Percentiles rank a stretch among this genome's conserved stretches.
phyloP scores from a whole-genome alignment of 331 rosid genomes.

The Telfairia occidentalis region DNA sequence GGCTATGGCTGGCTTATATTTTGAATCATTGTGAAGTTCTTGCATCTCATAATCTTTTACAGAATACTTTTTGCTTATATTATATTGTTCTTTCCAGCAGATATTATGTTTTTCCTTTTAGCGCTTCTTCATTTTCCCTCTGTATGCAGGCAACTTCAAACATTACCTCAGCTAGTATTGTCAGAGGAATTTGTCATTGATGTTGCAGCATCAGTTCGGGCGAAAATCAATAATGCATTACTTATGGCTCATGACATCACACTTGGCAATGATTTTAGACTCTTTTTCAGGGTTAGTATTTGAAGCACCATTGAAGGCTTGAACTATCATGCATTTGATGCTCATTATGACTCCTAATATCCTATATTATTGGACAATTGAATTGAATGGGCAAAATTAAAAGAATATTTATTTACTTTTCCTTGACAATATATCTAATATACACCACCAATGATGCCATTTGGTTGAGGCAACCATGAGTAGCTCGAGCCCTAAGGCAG shows the following conservation, averaged over 20 bases:
- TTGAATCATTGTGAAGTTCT: background rate
- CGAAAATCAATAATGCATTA: conserved; percentile 61
- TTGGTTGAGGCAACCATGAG: background rate
- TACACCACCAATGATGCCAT: background rate
- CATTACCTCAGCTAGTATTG: conserved; percentile 66
- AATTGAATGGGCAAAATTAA: background rate
- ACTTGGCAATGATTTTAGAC: conserved; percentile 78
- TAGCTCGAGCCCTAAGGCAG: background rate
- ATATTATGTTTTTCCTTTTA: conserved; percentile 11
- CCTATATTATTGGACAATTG: background rate
- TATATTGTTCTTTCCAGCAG: conserved; percentile 1
- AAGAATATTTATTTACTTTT: background rate
- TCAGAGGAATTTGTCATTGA: conserved; percentile 89
- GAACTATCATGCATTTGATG: background rate
- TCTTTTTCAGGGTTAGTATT: conserved; percentile 73
- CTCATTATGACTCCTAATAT: background rate
- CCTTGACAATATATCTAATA: background rate
- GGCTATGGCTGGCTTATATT: conserved; percentile 15
- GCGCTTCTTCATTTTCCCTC: conserved; percentile 5
- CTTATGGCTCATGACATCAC: conserved; percentile 93
- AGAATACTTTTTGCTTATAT: background rate
- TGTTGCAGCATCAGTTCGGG: conserved; percentile 90
- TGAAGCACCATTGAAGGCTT: background rate
- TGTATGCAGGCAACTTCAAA: conserved; percentile 49
- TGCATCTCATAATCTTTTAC: background rate